Evolutionary conservation across 106 monocot species (phyloP), one percentile per base, ranked within the genome.

Genomic region (Vanilla planifolia): DNA sequence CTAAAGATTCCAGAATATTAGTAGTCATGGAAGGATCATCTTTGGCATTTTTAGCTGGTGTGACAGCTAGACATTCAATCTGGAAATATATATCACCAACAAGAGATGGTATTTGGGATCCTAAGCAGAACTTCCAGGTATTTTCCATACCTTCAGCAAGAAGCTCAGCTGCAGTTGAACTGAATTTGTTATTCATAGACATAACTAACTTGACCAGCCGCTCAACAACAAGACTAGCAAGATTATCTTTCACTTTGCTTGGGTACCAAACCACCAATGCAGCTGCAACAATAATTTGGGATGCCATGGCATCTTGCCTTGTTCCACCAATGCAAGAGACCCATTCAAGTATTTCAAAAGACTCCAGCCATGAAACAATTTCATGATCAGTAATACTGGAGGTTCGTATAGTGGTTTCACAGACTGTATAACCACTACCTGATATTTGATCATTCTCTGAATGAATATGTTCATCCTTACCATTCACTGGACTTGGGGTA

Each of bases 201-300:
- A 88, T 92, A 55, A 98, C 82, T 61, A 98, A 77, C 68, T 98
- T 98, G 63, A 92, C 57, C 75, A 98, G 55, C 36, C 78, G 84
- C 48, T 75, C 75, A 30, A 73, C 75, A 43, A 98, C 88, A 45
- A 78, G 51, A 65, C 24, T 67, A 19, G 85, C 64, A 62, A 98
- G 71, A 23, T 70, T 65, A 47, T 64, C 57, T 67, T 88, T 92
- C 66, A 92, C 91, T 68, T 88, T 80, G 60, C 84, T 92, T 43
- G 98, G 98, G 66, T 98, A 98, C 98, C 98, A 98, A 71, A 92
- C 98, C 56, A 77, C 77, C 61, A 98, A 80, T 55, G 98, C 98
- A 28, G 98, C 80, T 66, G 91, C 87, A 53, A 88, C 84, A 71
- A 98, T 80, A 58, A 98, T 85, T 64, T 82, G 88, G 25, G 98